Conservation (phyloP, 164 flowering plant species). For the Annona cherimola region DNA sequence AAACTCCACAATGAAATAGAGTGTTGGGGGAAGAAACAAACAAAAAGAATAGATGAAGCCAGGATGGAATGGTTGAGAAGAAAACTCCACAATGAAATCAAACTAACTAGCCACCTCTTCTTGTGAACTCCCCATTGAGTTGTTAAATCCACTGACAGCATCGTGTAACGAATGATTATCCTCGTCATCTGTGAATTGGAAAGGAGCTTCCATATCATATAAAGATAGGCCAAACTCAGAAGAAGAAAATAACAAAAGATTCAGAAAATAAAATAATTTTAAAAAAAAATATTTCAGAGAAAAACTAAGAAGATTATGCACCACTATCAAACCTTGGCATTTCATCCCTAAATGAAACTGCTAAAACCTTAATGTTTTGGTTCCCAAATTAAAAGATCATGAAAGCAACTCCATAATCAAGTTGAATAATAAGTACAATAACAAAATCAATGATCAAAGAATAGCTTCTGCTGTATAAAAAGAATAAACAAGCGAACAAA, state of each 20-base stretch:
- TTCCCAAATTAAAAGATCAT: neutral
- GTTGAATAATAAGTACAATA: neutral
- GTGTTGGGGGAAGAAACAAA: too few relatives aligned
- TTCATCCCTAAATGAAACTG: neutral
- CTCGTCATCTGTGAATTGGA: conserved; percentile 18
- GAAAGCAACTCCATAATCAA: neutral
- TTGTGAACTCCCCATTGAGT: conserved; percentile 5
- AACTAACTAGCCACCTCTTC: conserved; percentile 17
- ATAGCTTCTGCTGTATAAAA: neutral
- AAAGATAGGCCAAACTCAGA: too few relatives aligned
- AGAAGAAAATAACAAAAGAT: too few relatives aligned
- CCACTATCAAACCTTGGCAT: too few relatives aligned
- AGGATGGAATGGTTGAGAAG: neutral
- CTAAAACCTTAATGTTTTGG: neutral
- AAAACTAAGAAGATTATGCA: too few relatives aligned
- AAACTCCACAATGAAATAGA: neutral
- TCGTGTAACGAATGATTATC: conserved; percentile 13
- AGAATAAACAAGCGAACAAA: neutral
- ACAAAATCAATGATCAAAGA: neutral
- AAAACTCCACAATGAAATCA: neutral
- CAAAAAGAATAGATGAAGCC: neutral
- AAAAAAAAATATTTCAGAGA: too few relatives aligned
- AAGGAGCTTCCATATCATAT: neutral
- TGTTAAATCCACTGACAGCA: neutral
- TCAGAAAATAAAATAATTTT: neutral